These are phyloP conservation scores for Neoscytalidium dimidiatum DNA, from an alignment of 2,329 filamentous ascomycete species.

Conservation along the genomic window DNA sequence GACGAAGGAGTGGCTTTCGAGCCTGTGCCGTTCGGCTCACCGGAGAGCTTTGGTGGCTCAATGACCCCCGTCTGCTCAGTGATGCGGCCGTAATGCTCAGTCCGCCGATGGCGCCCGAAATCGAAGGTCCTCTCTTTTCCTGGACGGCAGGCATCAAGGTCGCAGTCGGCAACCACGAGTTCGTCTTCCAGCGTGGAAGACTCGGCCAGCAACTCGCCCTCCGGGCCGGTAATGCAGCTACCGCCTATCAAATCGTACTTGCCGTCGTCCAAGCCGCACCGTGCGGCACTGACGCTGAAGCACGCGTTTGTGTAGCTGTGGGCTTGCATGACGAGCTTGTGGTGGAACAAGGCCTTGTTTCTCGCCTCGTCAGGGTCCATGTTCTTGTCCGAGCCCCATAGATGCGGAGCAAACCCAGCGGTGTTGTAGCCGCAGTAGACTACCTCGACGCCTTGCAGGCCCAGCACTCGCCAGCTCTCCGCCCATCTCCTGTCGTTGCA, in stretches of 20 bases:
- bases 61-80: slow-evolving; percentile 25
- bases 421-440: slow-evolving; percentile 55
- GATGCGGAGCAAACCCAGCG: slow-evolving; percentile 49
- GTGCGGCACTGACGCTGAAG: slow-evolving; percentile 51
- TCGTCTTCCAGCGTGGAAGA: slow-evolving; percentile 50
- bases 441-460: slow-evolving; percentile 52
- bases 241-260: slow-evolving; percentile 49
- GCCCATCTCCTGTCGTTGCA: slow-evolving; percentile 58
- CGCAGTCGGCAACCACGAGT: slow-evolving; percentile 51
- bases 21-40: not conserved
- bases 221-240: slow-evolving; percentile 48
- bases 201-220: slow-evolving; percentile 52
- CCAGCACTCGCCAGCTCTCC: slow-evolving; percentile 54
- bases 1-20: slow-evolving; percentile 10
- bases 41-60: slow-evolving; percentile 35
- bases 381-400: slow-evolving; percentile 41
- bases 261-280: slow-evolving; percentile 53
- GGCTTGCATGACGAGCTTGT: slow-evolving; percentile 53
- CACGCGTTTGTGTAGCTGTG: slow-evolving; percentile 55
- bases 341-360: slow-evolving; percentile 51
- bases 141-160: slow-evolving; percentile 47
- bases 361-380: slow-evolving; percentile 48
- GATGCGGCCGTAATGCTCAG: slow-evolving; percentile 26
- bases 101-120: slow-evolving; percentile 26
- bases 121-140: slow-evolving; percentile 48